Conservation (phyloP, 2,329 filamentous ascomycete species). For the Xylariaceae sp. region DNA sequence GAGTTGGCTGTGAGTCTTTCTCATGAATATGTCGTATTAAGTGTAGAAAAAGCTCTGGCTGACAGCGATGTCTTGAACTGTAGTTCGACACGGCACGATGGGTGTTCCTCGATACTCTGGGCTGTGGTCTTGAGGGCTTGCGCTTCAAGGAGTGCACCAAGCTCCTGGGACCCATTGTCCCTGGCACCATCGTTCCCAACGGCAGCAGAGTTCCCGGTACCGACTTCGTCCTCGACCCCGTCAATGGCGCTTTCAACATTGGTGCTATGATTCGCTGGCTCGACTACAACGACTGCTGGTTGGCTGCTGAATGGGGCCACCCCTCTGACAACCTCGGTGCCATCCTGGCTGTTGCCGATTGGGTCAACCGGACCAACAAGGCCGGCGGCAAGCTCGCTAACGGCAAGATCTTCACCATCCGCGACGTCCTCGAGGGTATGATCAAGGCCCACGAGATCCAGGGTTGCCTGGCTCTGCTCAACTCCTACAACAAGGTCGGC, state of each 20-base stretch:
- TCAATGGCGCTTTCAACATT: conserved; percentile 97
- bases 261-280: conserved; percentile 98
- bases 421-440: conserved; percentile 92
- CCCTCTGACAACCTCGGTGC: conserved; percentile 97
- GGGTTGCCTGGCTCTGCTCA: conserved; percentile 91
- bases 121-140: conserved; percentile 92
- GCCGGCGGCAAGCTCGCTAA: conserved; percentile 72
- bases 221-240: conserved; percentile 87
- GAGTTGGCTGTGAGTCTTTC: conserved; percentile 73
- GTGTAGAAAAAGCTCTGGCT: conserved; percentile 22
- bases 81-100: conserved; percentile 94
- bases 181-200: conserved; percentile 85
- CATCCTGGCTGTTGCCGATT: conserved; percentile 94
- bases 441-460: conserved; percentile 99
- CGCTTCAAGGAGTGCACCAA: conserved; percentile 95
- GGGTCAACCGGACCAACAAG: conserved; percentile 87
- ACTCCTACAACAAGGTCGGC: conserved; percentile 98
- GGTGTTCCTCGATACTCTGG: conserved; percentile 94
- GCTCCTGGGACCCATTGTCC: conserved; percentile 85
- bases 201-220: conserved; percentile 89
- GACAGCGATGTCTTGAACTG: conserved; percentile 19
- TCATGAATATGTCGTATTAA: conserved; percentile 19
- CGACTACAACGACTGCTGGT: conserved; percentile 99
- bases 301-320: conserved; percentile 97
- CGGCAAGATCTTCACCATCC: conserved; percentile 81